Percentiles rank a stretch among this genome's conserved stretches.
These are phyloP conservation scores for Picocystis salinarum DNA, from an alignment of 139 green algal species.

Conservation along the genomic window DNA sequence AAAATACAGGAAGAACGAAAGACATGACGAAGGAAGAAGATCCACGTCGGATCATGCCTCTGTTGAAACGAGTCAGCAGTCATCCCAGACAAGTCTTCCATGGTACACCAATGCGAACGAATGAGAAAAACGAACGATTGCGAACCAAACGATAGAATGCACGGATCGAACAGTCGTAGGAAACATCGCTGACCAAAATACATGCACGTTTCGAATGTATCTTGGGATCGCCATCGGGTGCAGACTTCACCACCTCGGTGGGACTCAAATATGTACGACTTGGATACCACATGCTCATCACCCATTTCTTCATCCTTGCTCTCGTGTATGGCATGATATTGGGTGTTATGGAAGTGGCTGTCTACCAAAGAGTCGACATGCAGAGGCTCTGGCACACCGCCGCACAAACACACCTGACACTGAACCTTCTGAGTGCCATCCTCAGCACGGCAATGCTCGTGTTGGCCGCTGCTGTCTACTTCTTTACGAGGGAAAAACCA, in stretches of 20 bases:
- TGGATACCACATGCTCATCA: constrained; percentile 54
- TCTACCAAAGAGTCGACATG: constrained; percentile 36
- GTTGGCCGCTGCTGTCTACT: constrained; percentile 33
- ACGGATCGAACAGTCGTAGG: no score
- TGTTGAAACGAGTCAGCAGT: no score
- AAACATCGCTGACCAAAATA: no score
- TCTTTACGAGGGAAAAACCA: constrained; percentile 45
- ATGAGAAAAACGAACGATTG: no score
- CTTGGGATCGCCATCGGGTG: no score
- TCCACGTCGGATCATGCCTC: no score
- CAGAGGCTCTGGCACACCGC: constrained; percentile 36
- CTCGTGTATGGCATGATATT: constrained; percentile 19
- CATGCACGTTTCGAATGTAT: no score
- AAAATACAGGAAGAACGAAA: no score
- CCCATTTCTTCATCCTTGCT: constrained; percentile 34
- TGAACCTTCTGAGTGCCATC: constrained; percentile 66
- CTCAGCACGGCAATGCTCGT: constrained; percentile 33
- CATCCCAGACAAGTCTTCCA: no score
- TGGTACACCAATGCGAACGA: no score
- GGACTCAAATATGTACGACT: constrained; percentile 78
- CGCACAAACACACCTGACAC: constrained; percentile 55
- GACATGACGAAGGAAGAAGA: no score
- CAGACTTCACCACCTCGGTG: constrained; percentile 12
- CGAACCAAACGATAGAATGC: no score
- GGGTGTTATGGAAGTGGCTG: constrained; percentile 21